A percentile compares a stretch with the other conserved stretches of the same genome.
Evolutionary conservation across 495 filamentous ascomycete genomes (phyloP).

Genomic region (Penicillium atrosanguineum): DNA sequence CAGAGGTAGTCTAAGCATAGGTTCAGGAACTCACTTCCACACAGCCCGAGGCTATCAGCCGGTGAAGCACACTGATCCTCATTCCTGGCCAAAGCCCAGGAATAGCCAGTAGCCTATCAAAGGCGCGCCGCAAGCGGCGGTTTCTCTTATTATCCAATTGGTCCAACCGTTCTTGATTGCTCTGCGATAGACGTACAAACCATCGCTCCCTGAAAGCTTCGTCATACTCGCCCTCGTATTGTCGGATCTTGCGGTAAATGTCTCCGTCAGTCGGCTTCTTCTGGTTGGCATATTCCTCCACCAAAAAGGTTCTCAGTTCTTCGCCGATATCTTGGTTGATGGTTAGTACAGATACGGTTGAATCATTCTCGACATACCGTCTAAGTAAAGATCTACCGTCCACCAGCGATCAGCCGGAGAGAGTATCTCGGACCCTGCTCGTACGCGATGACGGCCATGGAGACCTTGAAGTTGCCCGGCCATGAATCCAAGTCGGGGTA

Average conservation of each 20-base stretch:
- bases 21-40: no score
- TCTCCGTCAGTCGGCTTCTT: conserved; percentile 1
- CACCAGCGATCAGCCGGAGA: no score
- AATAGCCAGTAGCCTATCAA: not conserved
- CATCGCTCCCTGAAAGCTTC: not conserved
- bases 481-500: no score
- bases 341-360: no score
- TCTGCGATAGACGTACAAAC: not conserved
- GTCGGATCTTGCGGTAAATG: not conserved
- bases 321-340: no score
- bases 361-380: no score
- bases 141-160: no score
- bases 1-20: no score
- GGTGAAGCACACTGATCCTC: not conserved
- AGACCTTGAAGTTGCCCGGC: no score
- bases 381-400: no score
- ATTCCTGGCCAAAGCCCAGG: not conserved
- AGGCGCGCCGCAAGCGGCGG: not conserved
- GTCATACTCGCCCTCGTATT: not conserved
- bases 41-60: not conserved
- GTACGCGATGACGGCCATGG: no score
- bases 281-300: not conserved
- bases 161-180: not conserved
- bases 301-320: not conserved
- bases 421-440: no score